phyloP scores from a whole-genome alignment of 2,329 filamentous ascomycete genomes.

The Monilinia laxa region DNA sequence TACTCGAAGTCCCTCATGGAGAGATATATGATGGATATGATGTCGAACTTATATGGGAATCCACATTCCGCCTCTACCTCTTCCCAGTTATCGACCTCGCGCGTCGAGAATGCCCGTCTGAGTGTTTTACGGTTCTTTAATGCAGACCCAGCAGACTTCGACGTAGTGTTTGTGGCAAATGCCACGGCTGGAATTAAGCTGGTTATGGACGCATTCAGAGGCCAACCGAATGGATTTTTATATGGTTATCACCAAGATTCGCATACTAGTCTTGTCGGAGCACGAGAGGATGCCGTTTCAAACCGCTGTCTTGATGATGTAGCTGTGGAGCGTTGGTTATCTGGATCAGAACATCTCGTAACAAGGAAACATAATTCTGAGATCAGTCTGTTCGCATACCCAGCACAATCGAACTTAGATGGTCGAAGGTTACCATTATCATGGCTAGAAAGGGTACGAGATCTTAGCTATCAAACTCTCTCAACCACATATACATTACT shows the following conservation, averaged over 20 bases:
- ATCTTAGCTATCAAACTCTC: constrained; percentile 33
- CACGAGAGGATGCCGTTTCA: constrained; percentile 65
- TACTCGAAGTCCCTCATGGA: constrained; percentile 81
- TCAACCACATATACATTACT: constrained; percentile 62
- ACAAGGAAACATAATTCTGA: constrained; percentile 30
- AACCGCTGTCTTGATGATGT: constrained; percentile 67
- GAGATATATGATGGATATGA: constrained; percentile 69
- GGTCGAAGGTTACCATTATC: constrained; percentile 69
- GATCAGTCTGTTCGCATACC: constrained; percentile 67
- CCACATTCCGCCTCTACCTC: constrained; percentile 84
- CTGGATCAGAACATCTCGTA: constrained; percentile 41
- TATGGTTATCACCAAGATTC: constrained; percentile 82
- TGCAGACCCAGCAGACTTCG: constrained; percentile 77
- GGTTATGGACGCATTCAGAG: constrained; percentile 73
- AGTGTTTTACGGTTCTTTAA: constrained; percentile 74
- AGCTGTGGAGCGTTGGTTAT: constrained; percentile 66
- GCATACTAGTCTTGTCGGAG: constrained; percentile 85
- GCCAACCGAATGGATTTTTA: constrained; percentile 67
- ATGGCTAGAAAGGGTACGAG: constrained; percentile 60
- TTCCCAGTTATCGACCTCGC: constrained; percentile 71
- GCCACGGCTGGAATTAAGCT: constrained; percentile 89
- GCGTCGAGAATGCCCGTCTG: constrained; percentile 74
- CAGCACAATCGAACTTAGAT: constrained; percentile 52
- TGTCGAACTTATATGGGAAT: constrained; percentile 78
- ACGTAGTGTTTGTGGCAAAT: constrained; percentile 88